phyloP scores from a whole-genome alignment of 2,329 filamentous ascomycete genomes.

The Cercospora janseana region DNA sequence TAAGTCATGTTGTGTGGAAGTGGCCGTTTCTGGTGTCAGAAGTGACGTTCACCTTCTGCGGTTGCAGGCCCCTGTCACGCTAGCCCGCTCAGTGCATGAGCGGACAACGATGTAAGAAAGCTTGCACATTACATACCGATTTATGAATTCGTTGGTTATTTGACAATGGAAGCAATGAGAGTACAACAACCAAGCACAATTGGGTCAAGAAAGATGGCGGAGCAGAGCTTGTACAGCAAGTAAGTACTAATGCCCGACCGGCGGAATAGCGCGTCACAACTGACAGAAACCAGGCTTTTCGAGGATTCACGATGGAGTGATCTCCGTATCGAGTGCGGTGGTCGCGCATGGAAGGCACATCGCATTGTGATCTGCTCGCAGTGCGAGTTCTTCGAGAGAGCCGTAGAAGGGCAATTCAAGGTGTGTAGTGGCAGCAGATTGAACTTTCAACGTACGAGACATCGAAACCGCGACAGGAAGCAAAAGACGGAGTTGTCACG shows the following conservation, averaged over 20 bases:
- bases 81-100: no score
- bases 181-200: no score
- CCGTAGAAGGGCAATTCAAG: slow-evolving; percentile 24
- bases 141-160: no score
- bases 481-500: background rate
- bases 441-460: background rate
- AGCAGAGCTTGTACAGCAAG: no score
- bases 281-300: background rate
- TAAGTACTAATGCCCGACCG: background rate
- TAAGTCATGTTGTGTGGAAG: no score
- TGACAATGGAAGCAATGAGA: no score
- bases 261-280: background rate
- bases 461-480: background rate
- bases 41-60: no score
- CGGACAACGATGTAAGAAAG: no score
- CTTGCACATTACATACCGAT: no score
- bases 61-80: no score
- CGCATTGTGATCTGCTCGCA: slow-evolving; percentile 28
- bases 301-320: slow-evolving; percentile 21
- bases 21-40: no score
- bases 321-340: slow-evolving; percentile 25
- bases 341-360: slow-evolving; percentile 25
- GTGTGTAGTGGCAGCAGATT: background rate
- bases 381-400: slow-evolving; percentile 29
- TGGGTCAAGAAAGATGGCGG: no score